Evolutionary conservation across 169 alveolate genomes (phyloP), one percentile per base, ranked within the genome.

Genomic region (Plasmodium relictum): DNA sequence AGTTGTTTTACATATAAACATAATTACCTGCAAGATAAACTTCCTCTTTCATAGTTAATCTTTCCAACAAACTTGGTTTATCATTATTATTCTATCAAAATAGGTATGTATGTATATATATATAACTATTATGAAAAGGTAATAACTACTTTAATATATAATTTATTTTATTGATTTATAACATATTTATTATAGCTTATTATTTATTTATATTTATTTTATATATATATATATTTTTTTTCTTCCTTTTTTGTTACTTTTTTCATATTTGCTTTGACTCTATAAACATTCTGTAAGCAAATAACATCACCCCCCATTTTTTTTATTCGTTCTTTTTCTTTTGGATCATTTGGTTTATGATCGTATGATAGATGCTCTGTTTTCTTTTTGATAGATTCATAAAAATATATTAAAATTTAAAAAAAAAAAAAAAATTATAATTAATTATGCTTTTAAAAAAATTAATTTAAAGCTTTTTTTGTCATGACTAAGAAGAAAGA

Each of bases 241-340:
- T 41, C 16, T 16, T 20, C 44, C 9, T 39, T 59, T 61, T 16
- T 16, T 18, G 5, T 37, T 80, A 83, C 91, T 86, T 83, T 83
- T 37, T 58, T 83, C 61, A 48, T 72, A 42, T 83, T 66, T 3
- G 91, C 91, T 62, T 69, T 70, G 12, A 83, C 91, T 9, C 91
- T 18, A 48, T 54, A 83, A 54, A 83, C 91, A 72, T 83, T 83
- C 58, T 83, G 91, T 26, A 83, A 22, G 66, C 91, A 83, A 31
- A 83, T 56, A 52, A 83, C 91, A 41, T 83, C 91, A 16, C 91
- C 91, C 18, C 91, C 91, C 86, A 69, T 83, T 69, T 83, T 66
- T 83, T 83, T 83, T 56, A 83, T 69, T 41, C 91, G 22, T 16
- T 83, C 91, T 73, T 72, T 83, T 69, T 83, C 91, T 65, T 58